Evolutionary conservation across 2,329 filamentous ascomycete species (phyloP).

Genomic region (Botrytis squamosa): DNA sequence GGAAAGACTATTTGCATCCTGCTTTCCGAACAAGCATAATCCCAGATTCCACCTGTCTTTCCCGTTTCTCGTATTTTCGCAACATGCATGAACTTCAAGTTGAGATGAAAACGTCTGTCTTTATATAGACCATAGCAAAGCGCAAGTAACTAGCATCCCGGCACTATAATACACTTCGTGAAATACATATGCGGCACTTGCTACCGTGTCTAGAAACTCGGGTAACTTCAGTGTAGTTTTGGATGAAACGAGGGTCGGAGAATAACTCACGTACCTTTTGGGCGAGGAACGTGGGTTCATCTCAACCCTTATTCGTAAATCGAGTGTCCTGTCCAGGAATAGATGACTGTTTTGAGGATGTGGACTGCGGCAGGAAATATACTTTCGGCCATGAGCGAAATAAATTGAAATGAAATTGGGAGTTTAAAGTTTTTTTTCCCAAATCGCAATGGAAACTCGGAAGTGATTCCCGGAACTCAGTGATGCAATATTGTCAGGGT

Average conservation of each 20-base stretch:
- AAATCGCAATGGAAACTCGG: neutral
- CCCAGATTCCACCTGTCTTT: neutral
- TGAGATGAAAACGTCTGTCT: neutral
- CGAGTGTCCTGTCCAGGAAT: neutral
- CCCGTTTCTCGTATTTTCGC: neutral
- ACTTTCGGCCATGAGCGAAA: conserved; percentile 16
- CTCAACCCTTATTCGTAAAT: neutral
- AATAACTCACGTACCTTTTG: neutral
- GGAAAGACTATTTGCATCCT: neutral
- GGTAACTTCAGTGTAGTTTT: neutral
- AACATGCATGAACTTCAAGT: neutral
- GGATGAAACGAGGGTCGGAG: conserved; percentile 1
- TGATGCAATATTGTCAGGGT: neutral
- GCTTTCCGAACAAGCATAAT: neutral
- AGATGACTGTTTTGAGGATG: neutral
- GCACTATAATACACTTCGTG: neutral
- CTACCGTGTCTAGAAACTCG: neutral
- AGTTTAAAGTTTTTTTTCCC: neutral
- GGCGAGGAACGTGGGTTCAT: conserved; percentile 1
- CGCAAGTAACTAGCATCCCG: neutral
- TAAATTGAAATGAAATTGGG: conserved; percentile 1
- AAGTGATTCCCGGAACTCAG: neutral
- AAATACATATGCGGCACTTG: neutral
- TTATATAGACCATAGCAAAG: neutral
- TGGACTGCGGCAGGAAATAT: neutral